A percentile compares a stretch with the other conserved stretches of the same genome.
Evolutionary conservation across 2,329 filamentous ascomycete genomes (phyloP).

Genomic region (Fusarium xylarioides): DNA sequence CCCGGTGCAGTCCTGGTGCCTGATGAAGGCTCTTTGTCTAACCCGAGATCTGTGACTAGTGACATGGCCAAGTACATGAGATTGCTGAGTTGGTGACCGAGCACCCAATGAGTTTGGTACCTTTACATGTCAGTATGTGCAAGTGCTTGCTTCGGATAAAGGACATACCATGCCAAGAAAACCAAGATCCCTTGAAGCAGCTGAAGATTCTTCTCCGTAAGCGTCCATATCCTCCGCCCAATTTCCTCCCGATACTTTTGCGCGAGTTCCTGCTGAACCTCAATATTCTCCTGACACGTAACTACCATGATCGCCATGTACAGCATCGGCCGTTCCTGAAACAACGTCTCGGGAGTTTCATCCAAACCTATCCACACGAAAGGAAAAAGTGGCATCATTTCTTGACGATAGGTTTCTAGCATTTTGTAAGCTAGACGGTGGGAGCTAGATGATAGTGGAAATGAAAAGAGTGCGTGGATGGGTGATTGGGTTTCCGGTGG

Average conservation of each 20-base stretch:
- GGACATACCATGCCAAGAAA: constrained; percentile 11
- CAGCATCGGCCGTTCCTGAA: background rate
- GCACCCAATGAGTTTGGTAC: constrained; percentile 11
- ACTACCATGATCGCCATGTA: constrained; percentile 22
- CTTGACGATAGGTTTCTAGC: background rate
- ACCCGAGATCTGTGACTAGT: background rate
- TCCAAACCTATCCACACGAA: background rate
- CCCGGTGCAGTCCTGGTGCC: background rate
- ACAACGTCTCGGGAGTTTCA: background rate
- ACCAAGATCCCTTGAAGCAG: background rate
- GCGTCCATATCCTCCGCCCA: constrained; percentile 3
- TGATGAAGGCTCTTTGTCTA: background rate
- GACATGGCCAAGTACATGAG: constrained; percentile 21
- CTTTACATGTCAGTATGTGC: background rate
- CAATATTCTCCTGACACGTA: constrained; percentile 1
- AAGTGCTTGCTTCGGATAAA: fast-evolving
- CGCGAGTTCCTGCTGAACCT: constrained; percentile 5
- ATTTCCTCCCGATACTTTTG: constrained; percentile 9
- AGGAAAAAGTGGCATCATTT: constrained; percentile 18
- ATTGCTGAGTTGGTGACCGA: constrained; percentile 3
- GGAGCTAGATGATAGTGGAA: background rate
- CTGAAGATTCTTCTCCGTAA: constrained; percentile 4
- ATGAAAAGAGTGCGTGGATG: background rate
- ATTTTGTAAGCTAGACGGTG: background rate
- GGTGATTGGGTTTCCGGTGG: background rate